Conservation (phyloP, 352 stramenopile genomes). For the Globisporangium radiosum region DNA sequence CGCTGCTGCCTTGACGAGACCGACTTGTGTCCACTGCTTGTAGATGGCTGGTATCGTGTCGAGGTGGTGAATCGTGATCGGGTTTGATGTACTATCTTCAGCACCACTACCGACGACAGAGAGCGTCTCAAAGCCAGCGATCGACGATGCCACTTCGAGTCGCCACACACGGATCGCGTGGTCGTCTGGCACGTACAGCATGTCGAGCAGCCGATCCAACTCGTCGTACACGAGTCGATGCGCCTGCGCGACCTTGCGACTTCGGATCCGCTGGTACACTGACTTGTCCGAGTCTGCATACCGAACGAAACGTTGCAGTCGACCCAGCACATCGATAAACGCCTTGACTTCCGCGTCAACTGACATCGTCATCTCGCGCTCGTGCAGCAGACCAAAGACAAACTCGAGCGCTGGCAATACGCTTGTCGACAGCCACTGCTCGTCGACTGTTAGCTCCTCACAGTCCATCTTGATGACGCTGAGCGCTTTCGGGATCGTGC, state of each 20-base stretch:
- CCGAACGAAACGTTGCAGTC: neutral
- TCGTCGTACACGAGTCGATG: conserved; percentile 4
- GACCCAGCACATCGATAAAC: neutral
- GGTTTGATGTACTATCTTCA: too few relatives aligned
- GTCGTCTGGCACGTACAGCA: neutral
- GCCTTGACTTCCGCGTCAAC: neutral
- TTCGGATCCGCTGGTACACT: neutral
- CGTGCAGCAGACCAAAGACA: neutral
- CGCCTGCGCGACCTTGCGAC: neutral
- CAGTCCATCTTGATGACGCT: neutral
- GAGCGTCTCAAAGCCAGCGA: too few relatives aligned
- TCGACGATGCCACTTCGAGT: neutral
- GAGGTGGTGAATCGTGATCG: neutral
- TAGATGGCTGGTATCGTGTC: too few relatives aligned
- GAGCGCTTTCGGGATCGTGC: neutral
- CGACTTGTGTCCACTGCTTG: neutral
- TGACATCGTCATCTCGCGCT: neutral
- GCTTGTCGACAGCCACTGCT: neutral
- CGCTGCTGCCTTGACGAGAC: neutral
- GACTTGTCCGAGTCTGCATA: conserved; percentile 4
- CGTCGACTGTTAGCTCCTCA: neutral
- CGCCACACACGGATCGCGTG: conserved; percentile 1
- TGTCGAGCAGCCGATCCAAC: conserved; percentile 2
- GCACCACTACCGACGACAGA: too few relatives aligned
- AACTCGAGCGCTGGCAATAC: neutral